phyloP scores from a whole-genome alignment of 257 asterid genomes.

The Solanum tacnaense region DNA sequence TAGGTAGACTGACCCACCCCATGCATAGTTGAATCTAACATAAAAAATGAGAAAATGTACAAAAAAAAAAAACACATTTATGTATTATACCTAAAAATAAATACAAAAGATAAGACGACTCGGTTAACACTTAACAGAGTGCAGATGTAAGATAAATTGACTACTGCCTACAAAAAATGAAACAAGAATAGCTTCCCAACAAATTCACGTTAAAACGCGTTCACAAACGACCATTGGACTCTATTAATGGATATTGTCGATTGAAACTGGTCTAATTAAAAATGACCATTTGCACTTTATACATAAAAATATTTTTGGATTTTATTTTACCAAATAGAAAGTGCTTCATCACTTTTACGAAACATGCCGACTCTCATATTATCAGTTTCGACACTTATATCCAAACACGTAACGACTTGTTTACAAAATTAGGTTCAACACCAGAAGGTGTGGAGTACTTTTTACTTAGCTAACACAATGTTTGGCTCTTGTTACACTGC shows the following conservation, averaged over 20 bases:
- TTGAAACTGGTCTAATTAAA: not conserved
- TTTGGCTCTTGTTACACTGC: not conserved
- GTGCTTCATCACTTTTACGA: not conserved
- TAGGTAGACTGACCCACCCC: not conserved
- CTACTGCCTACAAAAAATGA: not conserved
- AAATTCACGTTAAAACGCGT: not conserved
- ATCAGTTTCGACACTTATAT: not conserved
- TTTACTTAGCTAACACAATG: not conserved
- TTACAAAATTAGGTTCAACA: not conserved
- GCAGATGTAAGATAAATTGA: not conserved
- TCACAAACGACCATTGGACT: not conserved
- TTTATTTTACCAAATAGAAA: not conserved
- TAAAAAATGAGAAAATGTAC: not conserved
- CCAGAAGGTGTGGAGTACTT: not conserved
- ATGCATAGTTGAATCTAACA: not conserved
- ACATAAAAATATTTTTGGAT: not conserved
- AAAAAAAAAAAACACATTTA: not conserved
- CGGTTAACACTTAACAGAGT: not conserved
- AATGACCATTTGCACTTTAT: not conserved
- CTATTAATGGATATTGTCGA: not conserved
- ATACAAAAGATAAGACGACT: not conserved
- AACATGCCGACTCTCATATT: not conserved
- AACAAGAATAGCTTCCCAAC: not conserved
- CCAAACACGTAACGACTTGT: not conserved
- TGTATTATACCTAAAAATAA: not conserved